A percentile compares a stretch with the other conserved stretches of the same genome.
These are phyloP conservation scores for Neonectria hederae DNA, from an alignment of 2,329 filamentous ascomycete species.

Conservation along the genomic window DNA sequence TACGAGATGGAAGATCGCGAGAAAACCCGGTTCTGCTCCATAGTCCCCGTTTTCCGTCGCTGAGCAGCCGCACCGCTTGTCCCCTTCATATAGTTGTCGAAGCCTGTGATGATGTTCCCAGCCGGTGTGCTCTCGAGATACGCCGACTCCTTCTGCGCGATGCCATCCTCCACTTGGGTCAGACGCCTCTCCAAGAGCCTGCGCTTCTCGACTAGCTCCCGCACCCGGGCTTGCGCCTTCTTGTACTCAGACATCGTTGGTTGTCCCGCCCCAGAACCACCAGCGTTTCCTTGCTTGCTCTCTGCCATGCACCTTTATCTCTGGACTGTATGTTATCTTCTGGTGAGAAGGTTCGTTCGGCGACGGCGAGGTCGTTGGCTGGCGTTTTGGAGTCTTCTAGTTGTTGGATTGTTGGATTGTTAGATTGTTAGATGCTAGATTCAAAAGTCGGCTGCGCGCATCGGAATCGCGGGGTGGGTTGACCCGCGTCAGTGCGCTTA, in stretches of 20 bases:
- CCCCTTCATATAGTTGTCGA: constrained; percentile 98
- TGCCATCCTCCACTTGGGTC: constrained; percentile 74
- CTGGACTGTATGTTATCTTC: not conserved
- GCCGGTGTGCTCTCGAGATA: constrained; percentile 91
- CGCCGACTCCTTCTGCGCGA: constrained; percentile 81
- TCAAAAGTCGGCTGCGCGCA: constrained; percentile 12
- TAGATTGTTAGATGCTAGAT: not conserved
- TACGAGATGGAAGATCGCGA: constrained; percentile 72
- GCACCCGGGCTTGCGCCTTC: constrained; percentile 59
- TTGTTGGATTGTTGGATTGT: constrained; percentile 11
- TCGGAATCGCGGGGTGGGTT: constrained; percentile 24
- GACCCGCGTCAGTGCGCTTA: constrained; percentile 5
- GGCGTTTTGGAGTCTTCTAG: constrained; percentile 4
- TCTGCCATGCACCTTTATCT: constrained; percentile 46
- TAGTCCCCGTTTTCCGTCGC: constrained; percentile 70
- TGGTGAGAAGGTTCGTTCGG: not conserved
- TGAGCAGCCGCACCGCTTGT: constrained; percentile 69
- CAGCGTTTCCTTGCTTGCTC: constrained; percentile 40
- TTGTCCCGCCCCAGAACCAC: constrained; percentile 41
- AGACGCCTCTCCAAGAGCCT: constrained; percentile 51
- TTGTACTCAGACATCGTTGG: constrained; percentile 59
- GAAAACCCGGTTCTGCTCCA: constrained; percentile 80
- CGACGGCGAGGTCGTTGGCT: not conserved
- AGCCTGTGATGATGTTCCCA: constrained; percentile 97
- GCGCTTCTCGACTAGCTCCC: constrained; percentile 58